Evolutionary conservation across 768 basidiomycete species (phyloP).

Genomic region (Boletus reticulatus): DNA sequence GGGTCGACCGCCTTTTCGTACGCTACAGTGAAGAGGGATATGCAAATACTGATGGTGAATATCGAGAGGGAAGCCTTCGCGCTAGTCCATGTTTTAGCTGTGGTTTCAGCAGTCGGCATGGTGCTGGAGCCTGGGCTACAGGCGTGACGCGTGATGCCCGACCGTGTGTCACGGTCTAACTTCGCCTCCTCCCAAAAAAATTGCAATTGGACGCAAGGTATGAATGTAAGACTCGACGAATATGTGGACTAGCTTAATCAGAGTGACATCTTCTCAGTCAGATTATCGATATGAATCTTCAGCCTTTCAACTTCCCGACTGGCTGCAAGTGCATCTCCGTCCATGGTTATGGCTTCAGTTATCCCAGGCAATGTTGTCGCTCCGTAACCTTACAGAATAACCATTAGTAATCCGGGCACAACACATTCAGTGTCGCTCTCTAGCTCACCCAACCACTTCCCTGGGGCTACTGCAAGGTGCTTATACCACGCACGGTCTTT

Average conservation of each 20-base stretch:
- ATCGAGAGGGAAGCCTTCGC: slow-evolving; percentile 23
- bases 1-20: slow-evolving; percentile 68
- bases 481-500: slow-evolving; percentile 86
- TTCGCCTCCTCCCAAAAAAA: not conserved
- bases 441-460: slow-evolving; percentile 73
- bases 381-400: slow-evolving; percentile 59
- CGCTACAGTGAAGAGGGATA: slow-evolving; percentile 59
- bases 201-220: not conserved
- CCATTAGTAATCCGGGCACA: not conserved
- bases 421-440: not conserved
- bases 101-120: slow-evolving; percentile 5
- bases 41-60: slow-evolving; percentile 26
- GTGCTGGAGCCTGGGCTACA: not conserved
- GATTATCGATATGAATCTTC: slow-evolving; percentile 46
- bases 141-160: no score
- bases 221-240: not conserved
- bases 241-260: slow-evolving; percentile 6
- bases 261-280: slow-evolving; percentile 36
- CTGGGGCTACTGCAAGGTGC: slow-evolving; percentile 88
- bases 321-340: slow-evolving; percentile 63
- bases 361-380: slow-evolving; percentile 84
- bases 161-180: no score
- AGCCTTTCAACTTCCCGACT: slow-evolving; percentile 62
- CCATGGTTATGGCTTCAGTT: slow-evolving; percentile 74
- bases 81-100: slow-evolving; percentile 10